Conservation (phyloP, 179 eudicot genomes). For the Carnegiea gigantea region DNA sequence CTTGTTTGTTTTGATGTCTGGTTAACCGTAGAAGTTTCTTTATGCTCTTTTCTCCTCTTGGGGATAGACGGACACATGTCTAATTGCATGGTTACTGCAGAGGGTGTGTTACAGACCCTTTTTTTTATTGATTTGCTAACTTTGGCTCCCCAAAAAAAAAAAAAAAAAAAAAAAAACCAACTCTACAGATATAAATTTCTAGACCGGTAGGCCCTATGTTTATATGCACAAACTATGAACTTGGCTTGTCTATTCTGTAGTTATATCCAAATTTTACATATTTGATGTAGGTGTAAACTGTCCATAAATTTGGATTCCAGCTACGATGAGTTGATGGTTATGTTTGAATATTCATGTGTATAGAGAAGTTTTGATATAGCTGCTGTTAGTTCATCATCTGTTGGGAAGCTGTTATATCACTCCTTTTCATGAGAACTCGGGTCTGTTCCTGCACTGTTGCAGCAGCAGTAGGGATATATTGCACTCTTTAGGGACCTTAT, state of each 20-base stretch:
- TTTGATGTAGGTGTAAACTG: not conserved
- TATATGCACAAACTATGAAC: not conserved
- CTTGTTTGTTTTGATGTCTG: not conserved
- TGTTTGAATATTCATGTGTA: not conserved
- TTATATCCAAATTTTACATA: not conserved
- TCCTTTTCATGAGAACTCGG: not conserved
- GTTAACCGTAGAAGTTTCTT: not conserved
- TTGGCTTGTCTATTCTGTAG: not conserved
- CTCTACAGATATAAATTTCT: not conserved
- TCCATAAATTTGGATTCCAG: not conserved
- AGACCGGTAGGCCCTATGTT: not conserved
- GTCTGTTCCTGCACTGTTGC: not conserved
- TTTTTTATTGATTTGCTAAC: not conserved
- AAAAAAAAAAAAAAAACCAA: too few relatives aligned
- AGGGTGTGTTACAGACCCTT: not conserved
- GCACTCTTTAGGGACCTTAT: not conserved
- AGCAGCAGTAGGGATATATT: not conserved
- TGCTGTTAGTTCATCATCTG: not conserved
- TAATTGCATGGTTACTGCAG: not conserved
- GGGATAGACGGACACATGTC: not conserved
- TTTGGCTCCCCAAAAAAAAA: too few relatives aligned
- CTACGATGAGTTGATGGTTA: not conserved
- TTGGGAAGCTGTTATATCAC: not conserved
- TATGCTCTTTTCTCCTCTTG: not conserved
- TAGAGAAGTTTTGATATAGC: not conserved